phyloP scores from a whole-genome alignment of 441 rosid species.

The Aleurites moluccanus region DNA sequence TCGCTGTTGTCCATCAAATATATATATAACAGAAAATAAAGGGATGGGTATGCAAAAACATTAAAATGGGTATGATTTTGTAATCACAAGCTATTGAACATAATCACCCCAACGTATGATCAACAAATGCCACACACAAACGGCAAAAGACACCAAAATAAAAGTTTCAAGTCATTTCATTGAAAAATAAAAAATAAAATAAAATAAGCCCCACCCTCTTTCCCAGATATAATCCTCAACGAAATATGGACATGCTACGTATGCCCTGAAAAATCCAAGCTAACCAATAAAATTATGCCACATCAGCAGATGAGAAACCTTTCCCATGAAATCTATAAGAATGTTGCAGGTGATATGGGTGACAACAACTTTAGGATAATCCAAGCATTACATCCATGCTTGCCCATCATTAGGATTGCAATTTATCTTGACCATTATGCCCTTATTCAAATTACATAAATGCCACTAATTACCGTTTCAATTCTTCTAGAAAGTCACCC shows the following conservation, averaged over 20 bases:
- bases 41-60: constrained; percentile 16
- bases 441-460: constrained; percentile 1
- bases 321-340: constrained; percentile 23
- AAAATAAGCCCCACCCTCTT: constrained; percentile 21
- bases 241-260: constrained; percentile 36
- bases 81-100: constrained; percentile 49
- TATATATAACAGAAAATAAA: too few species aligned
- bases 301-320: constrained; percentile 44
- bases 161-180: too few species aligned
- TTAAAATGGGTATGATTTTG: constrained; percentile 9
- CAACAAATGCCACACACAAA: constrained; percentile 46
- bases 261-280: constrained; percentile 40
- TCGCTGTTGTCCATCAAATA: too few species aligned
- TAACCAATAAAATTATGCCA: constrained; percentile 38
- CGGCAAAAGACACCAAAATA: constrained; percentile 48
- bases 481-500: background rate
- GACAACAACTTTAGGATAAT: constrained; percentile 22
- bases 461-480: background rate
- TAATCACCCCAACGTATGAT: constrained; percentile 54
- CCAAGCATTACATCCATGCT: constrained; percentile 23
- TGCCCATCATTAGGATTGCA: constrained; percentile 33
- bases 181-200: background rate
- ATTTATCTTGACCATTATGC: constrained; percentile 1
- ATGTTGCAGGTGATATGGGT: constrained; percentile 44
- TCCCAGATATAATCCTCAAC: constrained; percentile 27